Conservation (phyloP, 345 rosid species). For the Cardamine occulta region DNA sequence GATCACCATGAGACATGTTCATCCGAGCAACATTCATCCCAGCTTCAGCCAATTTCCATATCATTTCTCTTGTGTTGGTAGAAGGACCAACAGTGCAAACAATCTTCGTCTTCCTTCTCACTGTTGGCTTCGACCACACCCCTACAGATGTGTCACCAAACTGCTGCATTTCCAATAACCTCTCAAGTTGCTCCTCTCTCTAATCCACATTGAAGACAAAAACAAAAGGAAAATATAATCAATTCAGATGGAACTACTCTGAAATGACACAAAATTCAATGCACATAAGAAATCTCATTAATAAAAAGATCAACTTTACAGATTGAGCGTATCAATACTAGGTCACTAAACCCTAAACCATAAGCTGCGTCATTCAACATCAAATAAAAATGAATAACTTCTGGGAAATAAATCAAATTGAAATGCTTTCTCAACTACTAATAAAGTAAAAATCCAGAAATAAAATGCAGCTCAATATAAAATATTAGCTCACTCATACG, state of each 20-base stretch:
- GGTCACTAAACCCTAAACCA: not conserved
- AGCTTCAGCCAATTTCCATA: conserved; percentile 97
- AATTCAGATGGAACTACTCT: not conserved
- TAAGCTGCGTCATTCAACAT: not conserved
- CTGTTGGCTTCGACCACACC: conserved; percentile 87
- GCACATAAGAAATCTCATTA: not conserved
- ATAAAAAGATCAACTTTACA: not conserved
- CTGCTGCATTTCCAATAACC: conserved; percentile 60
- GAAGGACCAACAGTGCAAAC: conserved; percentile 99
- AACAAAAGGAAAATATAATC: not conserved
- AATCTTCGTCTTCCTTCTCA: conserved; percentile 90
- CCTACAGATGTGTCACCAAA: conserved; percentile 63
- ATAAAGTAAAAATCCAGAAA: not conserved
- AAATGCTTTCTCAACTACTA: conserved; percentile 4
- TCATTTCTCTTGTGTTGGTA: conserved; percentile 89
- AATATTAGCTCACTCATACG: conserved; percentile 42
- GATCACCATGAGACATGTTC: conserved; percentile 99
- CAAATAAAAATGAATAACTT: not conserved
- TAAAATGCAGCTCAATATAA: not conserved
- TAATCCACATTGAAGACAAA: conserved; percentile 17
- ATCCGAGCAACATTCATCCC: conserved; percentile 98
- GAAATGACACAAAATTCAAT: not conserved
- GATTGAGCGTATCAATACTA: not conserved
- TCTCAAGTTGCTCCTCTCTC: conserved; percentile 58
- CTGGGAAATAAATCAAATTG: not conserved